phyloP scores from a whole-genome alignment of 768 basidiomycete genomes.

The Xerocomus potaroensis region DNA sequence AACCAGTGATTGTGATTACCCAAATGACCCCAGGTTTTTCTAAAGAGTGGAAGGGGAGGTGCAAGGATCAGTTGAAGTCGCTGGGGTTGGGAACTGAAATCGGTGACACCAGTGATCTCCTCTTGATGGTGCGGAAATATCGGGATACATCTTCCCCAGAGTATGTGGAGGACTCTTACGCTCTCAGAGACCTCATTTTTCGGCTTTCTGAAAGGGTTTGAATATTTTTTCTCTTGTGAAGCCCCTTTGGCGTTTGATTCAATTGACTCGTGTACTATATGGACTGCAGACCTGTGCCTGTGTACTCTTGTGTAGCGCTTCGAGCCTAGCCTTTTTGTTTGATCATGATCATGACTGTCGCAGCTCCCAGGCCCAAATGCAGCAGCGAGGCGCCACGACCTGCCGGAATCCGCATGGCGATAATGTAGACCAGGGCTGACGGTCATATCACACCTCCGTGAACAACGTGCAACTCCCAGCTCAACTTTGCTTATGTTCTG shows the following conservation, averaged over 20 bases:
- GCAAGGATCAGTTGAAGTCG: constrained; percentile 11
- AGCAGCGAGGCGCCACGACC: constrained; percentile 5
- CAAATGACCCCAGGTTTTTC: constrained; percentile 18
- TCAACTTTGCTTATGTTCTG: not conserved
- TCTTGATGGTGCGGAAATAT: constrained; percentile 17
- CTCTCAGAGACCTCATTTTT: constrained; percentile 17
- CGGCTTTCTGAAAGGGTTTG: constrained; percentile 7
- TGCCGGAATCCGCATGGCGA: constrained; percentile 17
- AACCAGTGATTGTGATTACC: constrained; percentile 24
- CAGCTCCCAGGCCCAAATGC: not conserved
- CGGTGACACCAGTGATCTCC: not conserved
- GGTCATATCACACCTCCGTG: not conserved
- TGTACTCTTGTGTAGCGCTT: too few relatives aligned
- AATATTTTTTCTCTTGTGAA: too few relatives aligned
- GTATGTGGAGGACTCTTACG: constrained; percentile 15
- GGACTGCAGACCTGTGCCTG: not conserved
- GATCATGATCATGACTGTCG: too few relatives aligned
- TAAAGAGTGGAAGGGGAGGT: constrained; percentile 17
- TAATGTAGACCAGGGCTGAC: not conserved
- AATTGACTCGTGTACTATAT: not conserved
- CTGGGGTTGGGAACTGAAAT: constrained; percentile 8
- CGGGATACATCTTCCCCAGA: constrained; percentile 14
- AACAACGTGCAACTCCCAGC: too few relatives aligned
- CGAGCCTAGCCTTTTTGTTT: too few relatives aligned
- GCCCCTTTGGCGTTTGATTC: too few relatives aligned